Conservation (phyloP, 2,329 filamentous ascomycete genomes). For the Pyrenophora graminea region DNA sequence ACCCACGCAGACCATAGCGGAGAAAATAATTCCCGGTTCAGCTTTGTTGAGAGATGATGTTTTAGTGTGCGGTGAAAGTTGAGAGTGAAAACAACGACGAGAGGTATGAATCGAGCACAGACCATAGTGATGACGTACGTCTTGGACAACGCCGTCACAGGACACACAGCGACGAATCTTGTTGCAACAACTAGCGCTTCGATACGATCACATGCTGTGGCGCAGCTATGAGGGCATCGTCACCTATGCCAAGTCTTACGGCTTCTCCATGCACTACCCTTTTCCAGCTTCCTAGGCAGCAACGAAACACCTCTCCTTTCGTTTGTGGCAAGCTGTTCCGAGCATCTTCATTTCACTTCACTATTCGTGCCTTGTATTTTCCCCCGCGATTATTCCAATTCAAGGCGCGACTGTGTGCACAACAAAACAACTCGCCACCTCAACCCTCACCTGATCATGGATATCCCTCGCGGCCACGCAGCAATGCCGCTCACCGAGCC, state of each 20-base stretch:
- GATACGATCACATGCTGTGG: conserved; percentile 34
- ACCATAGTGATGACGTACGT: conserved; percentile 18
- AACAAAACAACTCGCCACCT: conserved; percentile 12
- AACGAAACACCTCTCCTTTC: conserved; percentile 24
- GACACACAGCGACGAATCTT: conserved; percentile 2
- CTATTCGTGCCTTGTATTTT: too few species aligned
- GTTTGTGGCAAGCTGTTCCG: too few species aligned
- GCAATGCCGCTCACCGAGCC: conserved; percentile 39
- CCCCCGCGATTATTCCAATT: too few species aligned
- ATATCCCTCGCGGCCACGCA: conserved; percentile 38
- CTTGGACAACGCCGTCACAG: conserved; percentile 2
- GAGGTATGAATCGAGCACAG: neutral
- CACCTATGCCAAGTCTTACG: conserved; percentile 13
- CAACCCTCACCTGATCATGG: conserved; percentile 24
- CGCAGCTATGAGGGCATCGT: conserved; percentile 26
- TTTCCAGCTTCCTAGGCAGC: conserved; percentile 34
- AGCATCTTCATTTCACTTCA: too few species aligned
- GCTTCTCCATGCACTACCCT: conserved; percentile 24
- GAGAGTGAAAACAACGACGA: too few species aligned
- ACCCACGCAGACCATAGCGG: too few species aligned
- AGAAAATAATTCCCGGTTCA: too few species aligned
- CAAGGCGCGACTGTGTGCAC: neutral
- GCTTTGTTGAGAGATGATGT: too few species aligned
- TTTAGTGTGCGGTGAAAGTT: too few species aligned
- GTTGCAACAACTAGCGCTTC: neutral